Evolutionary conservation across 1,139 yeast genomes (phyloP), one percentile per base, ranked within the genome.

Genomic region (Candida sanyaensis): DNA sequence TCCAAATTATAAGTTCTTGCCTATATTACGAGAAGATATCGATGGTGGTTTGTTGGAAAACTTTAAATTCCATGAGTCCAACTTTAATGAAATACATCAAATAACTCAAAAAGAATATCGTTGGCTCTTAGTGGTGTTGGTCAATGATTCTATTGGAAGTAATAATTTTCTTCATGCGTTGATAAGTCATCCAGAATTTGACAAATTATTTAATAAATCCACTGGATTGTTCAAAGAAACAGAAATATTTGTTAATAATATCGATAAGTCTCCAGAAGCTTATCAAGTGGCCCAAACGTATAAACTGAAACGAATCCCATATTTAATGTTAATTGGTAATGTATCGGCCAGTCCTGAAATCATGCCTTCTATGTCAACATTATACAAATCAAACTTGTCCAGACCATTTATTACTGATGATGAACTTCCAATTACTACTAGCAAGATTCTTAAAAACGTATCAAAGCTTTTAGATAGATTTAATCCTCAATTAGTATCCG

Each of bases 361-460:
- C 4, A 69, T 77, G 65, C 71, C 83, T 7, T 74, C 81, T 28
- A 81, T 81, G 84, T 78, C 84, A 4, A 59, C 78, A 2, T 69
- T 77, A 4, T 77, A 75, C 53, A 73, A 72, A 52, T 64, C 74
- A 17, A 73, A 74, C 46, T 52, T 73, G 26, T 55, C 70, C 4
- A 47, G 49, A 5, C 55, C 54, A 28, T 64, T 65, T 46, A 48
- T 69, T 5, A 56, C 47, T 10, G 63, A 57, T 7, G 58, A 55
- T 7, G 62, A 57, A 24, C 48, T 60, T n/a, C 47, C 43, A 3
- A 45, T 45, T 7, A 60, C 71, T 2, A 53, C 60, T 11, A 60
- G 56, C 28, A 74, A 70, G 50, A 50, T 78, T 4, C 50, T 64
- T 3, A 64, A 63, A 44, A 69, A 73, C 36, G 55, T 81, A 26